Conservation (phyloP, 2,329 filamentous ascomycete species). For the Penicillium carneum region DNA sequence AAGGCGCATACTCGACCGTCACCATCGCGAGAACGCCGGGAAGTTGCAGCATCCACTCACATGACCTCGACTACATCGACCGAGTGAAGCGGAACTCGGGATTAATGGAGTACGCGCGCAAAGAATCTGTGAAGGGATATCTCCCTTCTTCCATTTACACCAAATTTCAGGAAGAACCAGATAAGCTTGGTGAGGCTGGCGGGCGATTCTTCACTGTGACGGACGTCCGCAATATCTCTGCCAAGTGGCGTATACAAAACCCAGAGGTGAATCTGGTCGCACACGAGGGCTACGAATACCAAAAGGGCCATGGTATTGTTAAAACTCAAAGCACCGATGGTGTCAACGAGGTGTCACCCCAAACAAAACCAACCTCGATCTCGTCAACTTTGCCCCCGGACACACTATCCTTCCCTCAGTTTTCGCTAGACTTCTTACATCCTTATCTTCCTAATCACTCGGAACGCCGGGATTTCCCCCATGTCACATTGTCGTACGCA, state of each 20-base stretch:
- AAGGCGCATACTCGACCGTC: constrained; percentile 54
- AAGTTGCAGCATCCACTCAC: constrained; percentile 52
- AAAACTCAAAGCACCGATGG: constrained; percentile 37
- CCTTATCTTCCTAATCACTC: constrained; percentile 59
- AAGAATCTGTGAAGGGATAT: constrained; percentile 56
- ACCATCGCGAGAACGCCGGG: constrained; percentile 54
- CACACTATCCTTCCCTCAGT: constrained; percentile 55
- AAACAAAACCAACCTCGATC: constrained; percentile 21
- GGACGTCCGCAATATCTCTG: constrained; percentile 58
- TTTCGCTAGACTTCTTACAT: constrained; percentile 56
- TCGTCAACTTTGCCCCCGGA: constrained; percentile 44
- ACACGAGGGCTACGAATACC: constrained; percentile 56
- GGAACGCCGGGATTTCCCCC: constrained; percentile 52
- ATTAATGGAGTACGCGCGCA: constrained; percentile 56
- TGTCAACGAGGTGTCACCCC: constrained; percentile 19
- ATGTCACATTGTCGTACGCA: constrained; percentile 86
- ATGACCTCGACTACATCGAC: constrained; percentile 58
- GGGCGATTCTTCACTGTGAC: constrained; percentile 57
- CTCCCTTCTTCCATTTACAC: constrained; percentile 59
- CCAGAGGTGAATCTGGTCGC: constrained; percentile 53
- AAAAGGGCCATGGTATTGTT: constrained; percentile 54
- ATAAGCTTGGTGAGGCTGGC: constrained; percentile 54
- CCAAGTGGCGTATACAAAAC: constrained; percentile 57
- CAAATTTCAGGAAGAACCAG: constrained; percentile 56
- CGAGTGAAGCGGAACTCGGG: constrained; percentile 58